Conservation (phyloP, 176 grass and related monocot genomes). For the Themeda triandra region DNA sequence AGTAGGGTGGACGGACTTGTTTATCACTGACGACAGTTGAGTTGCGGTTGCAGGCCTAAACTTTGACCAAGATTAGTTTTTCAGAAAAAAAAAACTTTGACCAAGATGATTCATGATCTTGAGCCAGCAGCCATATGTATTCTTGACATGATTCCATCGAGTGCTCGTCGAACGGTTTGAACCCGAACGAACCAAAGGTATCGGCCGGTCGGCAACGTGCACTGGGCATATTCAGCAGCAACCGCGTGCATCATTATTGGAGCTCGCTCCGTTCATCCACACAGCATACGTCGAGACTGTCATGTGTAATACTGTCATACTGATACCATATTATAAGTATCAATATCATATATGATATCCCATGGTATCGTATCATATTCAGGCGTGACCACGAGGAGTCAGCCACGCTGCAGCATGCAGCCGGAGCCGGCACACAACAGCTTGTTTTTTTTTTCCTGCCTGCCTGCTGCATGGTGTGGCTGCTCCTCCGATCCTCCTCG, state of each 20-base stretch:
- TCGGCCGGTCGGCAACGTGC: not conserved
- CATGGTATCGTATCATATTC: slow-evolving; percentile 1
- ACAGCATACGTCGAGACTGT: not conserved
- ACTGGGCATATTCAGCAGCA: not conserved
- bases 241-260: not conserved
- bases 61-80: slow-evolving; percentile 19
- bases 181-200: not conserved
- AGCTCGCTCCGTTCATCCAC: not conserved
- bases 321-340: not conserved
- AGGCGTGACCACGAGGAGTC: slow-evolving; percentile 28
- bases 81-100: not conserved
- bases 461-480: not conserved
- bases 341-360: slow-evolving; percentile 20
- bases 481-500: not conserved
- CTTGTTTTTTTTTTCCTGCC: not conserved
- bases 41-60: not conserved
- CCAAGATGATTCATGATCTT: slow-evolving; percentile 25
- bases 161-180: not conserved
- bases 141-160: not conserved
- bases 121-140: not conserved
- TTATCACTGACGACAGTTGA: slow-evolving; percentile 12
- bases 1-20: not conserved
- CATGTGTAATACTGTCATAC: not conserved
- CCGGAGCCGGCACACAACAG: not conserved
- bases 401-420: not conserved